Evolutionary conservation across 257 asterid species (phyloP), one percentile per base, ranked within the genome.

Genomic region (Craterostigma plantagineum): DNA sequence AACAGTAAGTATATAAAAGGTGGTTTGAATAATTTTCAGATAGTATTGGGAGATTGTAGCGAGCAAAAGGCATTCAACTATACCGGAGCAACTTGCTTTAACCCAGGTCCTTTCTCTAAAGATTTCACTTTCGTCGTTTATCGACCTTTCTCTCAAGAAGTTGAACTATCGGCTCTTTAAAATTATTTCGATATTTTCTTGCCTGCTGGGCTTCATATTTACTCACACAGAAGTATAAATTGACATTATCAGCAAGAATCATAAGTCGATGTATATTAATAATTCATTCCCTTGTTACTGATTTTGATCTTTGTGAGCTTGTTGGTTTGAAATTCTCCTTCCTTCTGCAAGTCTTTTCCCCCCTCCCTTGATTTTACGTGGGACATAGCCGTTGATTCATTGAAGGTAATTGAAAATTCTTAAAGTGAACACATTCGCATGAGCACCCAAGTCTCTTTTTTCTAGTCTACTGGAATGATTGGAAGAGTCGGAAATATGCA

Each of bases 61-160:
- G 94, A 81, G 66, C 97, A 78, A 66, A 86, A 79, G 69, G 75
- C 79, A 18, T 77, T 74, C 69, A 62, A 63, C 14, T 74, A 82
- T 65, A 58, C 81, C 7, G 95, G 98, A 57, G 66, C 65, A 45
- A 76, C 95, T 43, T 90, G 98, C 77, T 76, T 90, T 38, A 90
- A 90, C 65, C 92, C 94, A 8, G 98, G 95, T 55, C 79, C 98
- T 45, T 90, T 90, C 69, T 79, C 94, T 48, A 79, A 63, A 18
- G 93, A 83, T 63, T 66, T 70, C 60, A 70, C 93, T 16, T 82
- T 90, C 35, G 72, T 63, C 46, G 93, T 73, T 13, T 83, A 83
- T 63, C 68, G 95, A 34, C 95, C 98, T 34, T 82, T 92, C 65
- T 62, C 77, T 33, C 81, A 75, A 48, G 87, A 74, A 70, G 92